Conservation (phyloP, 768 basidiomycete species). For the Collybiopsis confluens region DNA sequence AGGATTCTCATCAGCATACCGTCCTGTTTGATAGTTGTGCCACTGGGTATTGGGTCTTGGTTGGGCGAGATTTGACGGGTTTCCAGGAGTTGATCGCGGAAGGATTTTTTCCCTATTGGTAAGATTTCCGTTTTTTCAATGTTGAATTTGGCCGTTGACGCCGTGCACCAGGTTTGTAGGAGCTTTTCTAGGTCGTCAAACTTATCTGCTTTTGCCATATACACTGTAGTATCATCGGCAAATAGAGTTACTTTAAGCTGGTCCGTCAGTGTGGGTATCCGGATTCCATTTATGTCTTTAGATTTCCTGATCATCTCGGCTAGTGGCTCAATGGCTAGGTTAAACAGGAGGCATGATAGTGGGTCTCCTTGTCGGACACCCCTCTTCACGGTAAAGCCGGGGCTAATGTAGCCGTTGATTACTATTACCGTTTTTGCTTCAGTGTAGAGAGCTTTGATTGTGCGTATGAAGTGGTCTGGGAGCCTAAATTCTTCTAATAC, state of each 20-base stretch:
- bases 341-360: slow-evolving; percentile 34
- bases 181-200: slow-evolving; percentile 20
- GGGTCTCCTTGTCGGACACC: slow-evolving; percentile 33
- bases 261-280: slow-evolving; percentile 14
- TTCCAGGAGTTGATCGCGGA: not conserved
- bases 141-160: slow-evolving; percentile 39
- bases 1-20: slow-evolving; percentile 23
- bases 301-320: slow-evolving; percentile 25
- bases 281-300: slow-evolving; percentile 19
- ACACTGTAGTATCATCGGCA: slow-evolving; percentile 37
- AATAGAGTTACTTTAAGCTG: slow-evolving; percentile 29
- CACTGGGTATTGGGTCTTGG: slow-evolving; percentile 16
- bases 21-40: slow-evolving; percentile 24
- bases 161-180: slow-evolving; percentile 34
- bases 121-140: slow-evolving; percentile 33
- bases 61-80: not conserved
- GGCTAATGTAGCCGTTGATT: slow-evolving; percentile 18
- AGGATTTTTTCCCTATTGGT: not conserved
- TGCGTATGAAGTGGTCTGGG: slow-evolving; percentile 12
- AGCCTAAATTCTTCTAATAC: slow-evolving; percentile 9
- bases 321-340: slow-evolving; percentile 37
- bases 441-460: slow-evolving; percentile 18
- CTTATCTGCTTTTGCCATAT: slow-evolving; percentile 24
- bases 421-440: slow-evolving; percentile 15
- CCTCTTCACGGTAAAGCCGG: slow-evolving; percentile 15